Base-by-base conservation (phyloP, 2,329 filamentous ascomycete genomes). In the Fusarium sublunatum region DNA sequence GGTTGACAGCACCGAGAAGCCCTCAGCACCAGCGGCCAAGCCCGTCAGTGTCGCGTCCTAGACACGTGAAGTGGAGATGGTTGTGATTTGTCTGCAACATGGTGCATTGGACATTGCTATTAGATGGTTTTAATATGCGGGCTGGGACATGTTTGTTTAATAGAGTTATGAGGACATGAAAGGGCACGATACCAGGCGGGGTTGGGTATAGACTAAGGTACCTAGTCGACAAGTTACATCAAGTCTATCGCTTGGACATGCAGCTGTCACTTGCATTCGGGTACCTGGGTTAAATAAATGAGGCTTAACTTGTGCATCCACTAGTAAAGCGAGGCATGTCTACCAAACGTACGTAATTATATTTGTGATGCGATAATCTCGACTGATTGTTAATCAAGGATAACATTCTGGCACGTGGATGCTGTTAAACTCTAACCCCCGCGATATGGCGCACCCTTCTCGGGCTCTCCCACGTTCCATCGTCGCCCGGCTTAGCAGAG, bases 1-100 rank as follows among this genome's bases (percentile, higher is more conserved):
- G 44, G 78, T 84, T 41, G 82, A 84, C 59, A 71, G 68, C 46
- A 56, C 67, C 39, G 78, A 78, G 31, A 78, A 79, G 71, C 67
- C 73, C 19, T 65, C 71, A 32, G 61, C 72, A 26, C 53, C 72
- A n/a, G 56, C 72, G 40, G 64, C 71, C 41, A 75, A 78, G 70
- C 74, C 76, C 32, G 72, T 77, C 44, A 72, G 69, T 25, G 76
- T 77, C 26, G 70, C 73, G 22, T 76, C 76, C 34, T 78, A 73
- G 58, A 26, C 39, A 43, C 25, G 36, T 29, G 42, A 24, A 29
- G 26, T 25, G 36, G 11, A 24, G 29, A 40, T 24, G 25, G 32
- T 53, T 64, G 49, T 41, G 25, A 59, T 55, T 60, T 58, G 53
- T 39, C 44, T 53, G 50, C 48, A 42, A 65, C 48, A 41, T 53